Conservation (phyloP, 495 filamentous ascomycete genomes). For the Aspergillus asperescens region DNA sequence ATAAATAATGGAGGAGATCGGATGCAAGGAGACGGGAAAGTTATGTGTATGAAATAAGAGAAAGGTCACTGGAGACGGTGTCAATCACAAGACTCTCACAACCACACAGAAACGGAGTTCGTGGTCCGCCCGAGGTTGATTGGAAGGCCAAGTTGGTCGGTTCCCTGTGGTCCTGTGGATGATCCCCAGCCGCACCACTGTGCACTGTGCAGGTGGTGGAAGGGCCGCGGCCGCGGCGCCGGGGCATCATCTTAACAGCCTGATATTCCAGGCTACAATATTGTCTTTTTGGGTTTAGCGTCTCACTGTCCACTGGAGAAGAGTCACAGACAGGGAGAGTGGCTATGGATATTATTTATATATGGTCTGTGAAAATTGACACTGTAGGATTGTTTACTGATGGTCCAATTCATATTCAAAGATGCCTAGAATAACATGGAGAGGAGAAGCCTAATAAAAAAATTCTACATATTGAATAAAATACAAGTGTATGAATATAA, state of each 20-base stretch:
- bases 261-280: constrained; percentile 14
- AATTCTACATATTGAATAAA: constrained; percentile 41
- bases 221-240: constrained; percentile 4
- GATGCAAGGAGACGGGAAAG: constrained; percentile 8
- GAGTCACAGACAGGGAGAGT: too few relatives aligned
- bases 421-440: constrained; percentile 17
- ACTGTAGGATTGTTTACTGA: background rate
- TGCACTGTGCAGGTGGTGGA: constrained; percentile 1
- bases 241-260: constrained; percentile 14
- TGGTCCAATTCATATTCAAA: constrained; percentile 23
- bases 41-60: constrained; percentile 12
- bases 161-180: constrained; percentile 1
- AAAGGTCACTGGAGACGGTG: constrained; percentile 6
- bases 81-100: constrained; percentile 21
- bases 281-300: constrained; percentile 4
- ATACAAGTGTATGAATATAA: constrained; percentile 39
- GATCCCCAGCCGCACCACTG: constrained; percentile 5
- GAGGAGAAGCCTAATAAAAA: constrained; percentile 28
- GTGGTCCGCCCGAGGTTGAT: constrained; percentile 16
- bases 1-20: constrained; percentile 8
- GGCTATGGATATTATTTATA: background rate
- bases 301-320: too few relatives aligned
- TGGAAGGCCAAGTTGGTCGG: constrained; percentile 7
- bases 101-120: constrained; percentile 1
- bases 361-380: background rate